A percentile compares a stretch with the other conserved stretches of the same genome.
Evolutionary conservation across 176 grass and related monocot genomes (phyloP).

Genomic region (Oryza rufipogon): DNA sequence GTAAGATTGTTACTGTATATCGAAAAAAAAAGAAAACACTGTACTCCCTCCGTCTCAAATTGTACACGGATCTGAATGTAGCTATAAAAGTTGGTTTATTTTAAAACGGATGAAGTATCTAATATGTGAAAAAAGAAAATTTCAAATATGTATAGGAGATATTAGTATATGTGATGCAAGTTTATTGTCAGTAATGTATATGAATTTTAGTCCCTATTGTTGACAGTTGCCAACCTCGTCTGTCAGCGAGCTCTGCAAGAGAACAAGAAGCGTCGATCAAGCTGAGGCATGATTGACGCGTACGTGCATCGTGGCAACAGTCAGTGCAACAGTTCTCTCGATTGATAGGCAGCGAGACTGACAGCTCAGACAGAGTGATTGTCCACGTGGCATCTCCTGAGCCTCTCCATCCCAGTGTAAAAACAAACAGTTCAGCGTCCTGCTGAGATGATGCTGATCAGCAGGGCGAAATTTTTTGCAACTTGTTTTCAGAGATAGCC

Average conservation of each 20-base stretch:
- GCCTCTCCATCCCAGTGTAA: slow-evolving; percentile 2
- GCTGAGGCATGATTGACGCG: not conserved
- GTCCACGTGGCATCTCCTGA: not conserved
- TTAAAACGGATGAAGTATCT: too few relatives aligned
- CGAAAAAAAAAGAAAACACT: too few relatives aligned
- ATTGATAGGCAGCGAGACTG: slow-evolving; percentile 11
- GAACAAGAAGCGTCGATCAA: not conserved
- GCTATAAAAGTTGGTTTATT: too few relatives aligned
- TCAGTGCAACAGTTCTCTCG: not conserved
- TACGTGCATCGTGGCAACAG: not conserved
- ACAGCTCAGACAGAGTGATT: not conserved
- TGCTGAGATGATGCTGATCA: not conserved
- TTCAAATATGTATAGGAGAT: too few relatives aligned
- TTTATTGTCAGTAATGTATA: not conserved
- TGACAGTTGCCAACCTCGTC: slow-evolving; percentile 5
- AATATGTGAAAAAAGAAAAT: too few relatives aligned
- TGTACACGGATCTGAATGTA: too few relatives aligned
- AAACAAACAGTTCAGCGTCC: not conserved
- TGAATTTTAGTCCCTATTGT: not conserved
- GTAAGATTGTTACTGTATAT: not conserved
- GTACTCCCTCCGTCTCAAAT: too few relatives aligned
- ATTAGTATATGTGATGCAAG: too few relatives aligned
- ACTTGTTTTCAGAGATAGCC: not conserved
- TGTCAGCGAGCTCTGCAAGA: not conserved
- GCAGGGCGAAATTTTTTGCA: slow-evolving; percentile 8